A percentile compares a stretch with the other conserved stretches of the same genome.
Conservation (phyloP, 1,284 basidiomycete species). For the Porodaedalea pini region DNA sequence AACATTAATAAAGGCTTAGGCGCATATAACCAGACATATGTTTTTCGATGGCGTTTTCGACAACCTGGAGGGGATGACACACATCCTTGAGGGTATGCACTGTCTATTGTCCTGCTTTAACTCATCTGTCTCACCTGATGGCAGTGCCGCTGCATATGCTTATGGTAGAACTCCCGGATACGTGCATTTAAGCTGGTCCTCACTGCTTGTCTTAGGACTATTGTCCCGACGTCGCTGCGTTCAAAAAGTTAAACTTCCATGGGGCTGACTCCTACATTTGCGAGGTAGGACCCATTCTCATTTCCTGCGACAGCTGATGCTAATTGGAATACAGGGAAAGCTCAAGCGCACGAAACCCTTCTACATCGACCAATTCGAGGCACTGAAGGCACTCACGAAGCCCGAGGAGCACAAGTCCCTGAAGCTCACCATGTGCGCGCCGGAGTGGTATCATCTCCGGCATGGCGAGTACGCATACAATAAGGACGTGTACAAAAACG, state of each 20-base stretch:
- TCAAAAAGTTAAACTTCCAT: conserved; percentile 35
- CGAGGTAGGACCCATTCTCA: conserved; percentile 18
- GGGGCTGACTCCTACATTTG: conserved; percentile 30
- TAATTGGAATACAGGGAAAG: conserved; percentile 43
- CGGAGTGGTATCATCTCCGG: conserved; percentile 74
- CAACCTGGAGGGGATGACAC: conserved; percentile 60
- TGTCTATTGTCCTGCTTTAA: conserved; percentile 37
- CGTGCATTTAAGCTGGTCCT: neutral
- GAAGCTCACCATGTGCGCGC: conserved; percentile 74
- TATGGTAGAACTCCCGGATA: conserved; percentile 29
- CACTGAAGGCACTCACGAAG: conserved; percentile 50
- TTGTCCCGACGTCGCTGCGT: conserved; percentile 41
- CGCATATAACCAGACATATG: conserved; percentile 38
- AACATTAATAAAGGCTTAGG: neutral
- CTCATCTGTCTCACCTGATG: conserved; percentile 34
- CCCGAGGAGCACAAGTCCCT: conserved; percentile 54
- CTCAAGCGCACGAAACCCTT: conserved; percentile 60
- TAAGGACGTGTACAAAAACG: conserved; percentile 55
- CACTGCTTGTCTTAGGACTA: conserved; percentile 30
- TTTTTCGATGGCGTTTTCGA: conserved; percentile 62
- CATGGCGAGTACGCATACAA: conserved; percentile 62
- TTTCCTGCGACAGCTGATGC: neutral
- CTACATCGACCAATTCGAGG: conserved; percentile 61
- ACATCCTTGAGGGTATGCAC: conserved; percentile 48
- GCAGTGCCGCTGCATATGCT: conserved; percentile 37